A percentile compares a stretch with the other conserved stretches of the same genome.
phyloP scores from a whole-genome alignment of 495 filamentous ascomycete species.

The Geoglossum glabrum region DNA sequence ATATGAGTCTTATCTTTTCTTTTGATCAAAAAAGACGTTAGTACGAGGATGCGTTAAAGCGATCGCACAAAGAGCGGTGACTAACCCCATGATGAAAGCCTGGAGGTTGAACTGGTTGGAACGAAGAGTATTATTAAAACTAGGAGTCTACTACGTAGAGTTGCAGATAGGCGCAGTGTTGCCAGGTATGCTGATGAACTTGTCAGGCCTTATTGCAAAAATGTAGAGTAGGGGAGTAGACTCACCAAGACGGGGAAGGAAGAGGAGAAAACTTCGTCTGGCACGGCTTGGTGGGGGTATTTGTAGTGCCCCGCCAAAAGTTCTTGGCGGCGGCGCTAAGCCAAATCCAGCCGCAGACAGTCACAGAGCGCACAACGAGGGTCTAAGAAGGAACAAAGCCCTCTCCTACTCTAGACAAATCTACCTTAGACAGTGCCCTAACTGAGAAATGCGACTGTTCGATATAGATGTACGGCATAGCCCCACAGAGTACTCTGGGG shows the following conservation, averaged over 20 bases:
- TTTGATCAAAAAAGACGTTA: not conserved
- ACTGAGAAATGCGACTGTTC: no score
- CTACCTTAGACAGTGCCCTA: no score
- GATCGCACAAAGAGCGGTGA: slow-evolving; percentile 4
- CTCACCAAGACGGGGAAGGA: not conserved
- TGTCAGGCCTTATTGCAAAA: not conserved
- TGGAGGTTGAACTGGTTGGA: not conserved
- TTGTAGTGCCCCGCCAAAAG: not conserved
- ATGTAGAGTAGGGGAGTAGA: not conserved
- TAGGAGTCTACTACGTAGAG: not conserved
- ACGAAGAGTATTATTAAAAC: not conserved
- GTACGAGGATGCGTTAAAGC: not conserved
- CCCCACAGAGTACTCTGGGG: no score
- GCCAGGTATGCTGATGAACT: not conserved
- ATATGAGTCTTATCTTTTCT: slow-evolving; percentile 87
- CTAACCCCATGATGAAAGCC: slow-evolving; percentile 29
- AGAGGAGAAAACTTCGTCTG: not conserved
- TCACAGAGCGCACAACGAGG: not conserved
- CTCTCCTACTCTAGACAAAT: no score
- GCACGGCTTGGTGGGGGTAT: not conserved
- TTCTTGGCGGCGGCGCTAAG: not conserved
- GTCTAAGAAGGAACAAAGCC: not conserved
- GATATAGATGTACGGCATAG: no score
- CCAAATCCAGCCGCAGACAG: not conserved
- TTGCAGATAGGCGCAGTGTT: not conserved